Evolutionary conservation across 2,329 filamentous ascomycete genomes (phyloP).

Genomic region (Alternaria angustiovoidea): DNA sequence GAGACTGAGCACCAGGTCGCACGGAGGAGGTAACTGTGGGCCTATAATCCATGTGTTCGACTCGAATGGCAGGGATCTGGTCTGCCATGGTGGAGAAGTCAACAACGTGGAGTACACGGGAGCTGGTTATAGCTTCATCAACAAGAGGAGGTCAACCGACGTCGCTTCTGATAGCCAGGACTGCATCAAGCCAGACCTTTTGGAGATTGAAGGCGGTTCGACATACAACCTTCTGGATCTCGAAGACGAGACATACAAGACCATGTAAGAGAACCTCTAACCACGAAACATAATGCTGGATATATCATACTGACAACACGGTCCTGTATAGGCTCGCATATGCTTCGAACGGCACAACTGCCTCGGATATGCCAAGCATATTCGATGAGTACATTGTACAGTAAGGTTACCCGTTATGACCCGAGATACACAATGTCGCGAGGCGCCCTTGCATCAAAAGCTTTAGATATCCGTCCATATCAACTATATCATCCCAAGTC

Average conservation of each 20-base stretch:
- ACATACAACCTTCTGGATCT: not conserved
- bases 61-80: not conserved
- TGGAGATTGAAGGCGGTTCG: not conserved
- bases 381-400: no score
- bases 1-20: not conserved
- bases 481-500: rapidly evolving
- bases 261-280: not conserved
- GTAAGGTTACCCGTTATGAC: no score
- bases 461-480: rapidly evolving
- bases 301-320: no score
- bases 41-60: not conserved
- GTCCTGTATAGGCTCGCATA: no score
- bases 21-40: not conserved
- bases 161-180: not conserved
- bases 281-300: no score
- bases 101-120: not conserved
- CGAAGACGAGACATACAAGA: not conserved
- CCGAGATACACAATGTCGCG: no score
- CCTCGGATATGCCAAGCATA: no score
- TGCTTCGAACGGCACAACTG: not conserved
- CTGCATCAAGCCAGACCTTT: not conserved
- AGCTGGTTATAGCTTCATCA: not conserved
- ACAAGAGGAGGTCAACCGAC: not conserved
- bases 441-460: rapidly evolving
- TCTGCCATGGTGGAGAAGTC: not conserved